Evolutionary conservation across 805 yeast species (phyloP).

Genomic region (Starmerella apicola): DNA sequence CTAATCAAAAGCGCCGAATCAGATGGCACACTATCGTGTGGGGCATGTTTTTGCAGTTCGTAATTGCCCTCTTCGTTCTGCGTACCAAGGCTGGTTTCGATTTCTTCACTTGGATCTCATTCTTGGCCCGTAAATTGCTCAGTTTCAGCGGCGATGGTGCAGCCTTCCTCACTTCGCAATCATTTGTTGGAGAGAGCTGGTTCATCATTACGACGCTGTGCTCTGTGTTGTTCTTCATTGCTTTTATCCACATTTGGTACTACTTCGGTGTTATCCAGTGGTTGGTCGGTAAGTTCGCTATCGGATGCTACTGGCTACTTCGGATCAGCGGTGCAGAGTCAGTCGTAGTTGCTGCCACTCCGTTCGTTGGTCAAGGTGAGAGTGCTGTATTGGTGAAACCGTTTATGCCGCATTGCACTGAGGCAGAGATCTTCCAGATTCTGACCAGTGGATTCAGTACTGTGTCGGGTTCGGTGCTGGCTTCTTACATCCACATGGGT

Average conservation of each 20-base stretch:
- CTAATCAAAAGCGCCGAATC: constrained; percentile 35
- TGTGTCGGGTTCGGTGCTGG: constrained; percentile 51
- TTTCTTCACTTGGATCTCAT: constrained; percentile 47
- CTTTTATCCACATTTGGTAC: constrained; percentile 47
- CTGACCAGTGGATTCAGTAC: constrained; percentile 55
- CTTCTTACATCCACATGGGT: constrained; percentile 51
- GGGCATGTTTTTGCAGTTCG: constrained; percentile 48
- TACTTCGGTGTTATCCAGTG: constrained; percentile 51
- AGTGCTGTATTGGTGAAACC: constrained; percentile 50
- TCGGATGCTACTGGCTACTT: constrained; percentile 48
- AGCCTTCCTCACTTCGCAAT: constrained; percentile 40
- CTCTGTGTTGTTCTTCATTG: constrained; percentile 52
- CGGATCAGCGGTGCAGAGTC: constrained; percentile 52
- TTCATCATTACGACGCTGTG: constrained; percentile 50
- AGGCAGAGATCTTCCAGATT: constrained; percentile 50
- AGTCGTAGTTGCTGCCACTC: constrained; percentile 54
- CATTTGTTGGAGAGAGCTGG: constrained; percentile 32
- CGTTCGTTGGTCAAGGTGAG: constrained; percentile 56
- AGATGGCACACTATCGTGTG: constrained; percentile 50
- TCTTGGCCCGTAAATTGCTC: constrained; percentile 44
- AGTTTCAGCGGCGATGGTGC: constrained; percentile 49
- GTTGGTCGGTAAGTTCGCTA: constrained; percentile 44
- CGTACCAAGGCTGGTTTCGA: constrained; percentile 50
- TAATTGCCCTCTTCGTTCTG: constrained; percentile 48
- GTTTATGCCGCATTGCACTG: constrained; percentile 45